Conservation (phyloP, 2,329 filamentous ascomycete species). For the Sporothrix protearum region DNA sequence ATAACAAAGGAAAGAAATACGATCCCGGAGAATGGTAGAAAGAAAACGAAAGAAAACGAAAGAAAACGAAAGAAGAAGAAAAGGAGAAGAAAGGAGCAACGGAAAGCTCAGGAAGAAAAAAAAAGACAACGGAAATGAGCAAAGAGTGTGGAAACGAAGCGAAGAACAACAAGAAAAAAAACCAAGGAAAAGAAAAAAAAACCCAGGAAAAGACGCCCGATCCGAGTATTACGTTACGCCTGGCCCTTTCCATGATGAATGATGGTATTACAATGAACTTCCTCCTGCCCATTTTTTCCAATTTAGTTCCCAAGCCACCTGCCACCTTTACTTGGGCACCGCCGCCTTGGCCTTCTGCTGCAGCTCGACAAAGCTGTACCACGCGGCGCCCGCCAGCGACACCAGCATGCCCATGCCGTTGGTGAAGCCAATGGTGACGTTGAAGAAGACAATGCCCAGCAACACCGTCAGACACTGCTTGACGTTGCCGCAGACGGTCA, state of each 20-base stretch:
- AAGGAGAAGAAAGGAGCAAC: not conserved
- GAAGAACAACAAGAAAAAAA: not conserved
- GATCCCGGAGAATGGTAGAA: not conserved
- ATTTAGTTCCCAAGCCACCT: no score
- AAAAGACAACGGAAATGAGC: not conserved
- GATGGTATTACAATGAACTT: not conserved
- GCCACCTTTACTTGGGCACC: constrained; percentile 10
- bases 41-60: not conserved
- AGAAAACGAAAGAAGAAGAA: not conserved
- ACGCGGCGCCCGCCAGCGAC: constrained; percentile 53
- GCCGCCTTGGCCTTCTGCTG: constrained; percentile 26
- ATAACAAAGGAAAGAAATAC: not conserved
- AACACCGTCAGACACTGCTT: constrained; percentile 57
- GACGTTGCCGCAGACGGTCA: constrained; percentile 58
- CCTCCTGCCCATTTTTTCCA: not conserved
- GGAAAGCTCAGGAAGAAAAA: not conserved
- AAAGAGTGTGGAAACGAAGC: not conserved
- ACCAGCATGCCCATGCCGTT: constrained; percentile 57
- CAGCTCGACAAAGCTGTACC: constrained; percentile 57
- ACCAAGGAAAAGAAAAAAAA: not conserved
- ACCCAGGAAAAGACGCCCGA: not conserved
- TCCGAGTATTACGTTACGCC: not conserved
- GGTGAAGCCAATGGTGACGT: constrained; percentile 47
- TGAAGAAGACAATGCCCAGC: constrained; percentile 52
- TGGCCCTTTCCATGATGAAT: not conserved